These are phyloP conservation scores for Aspergillus uvarum DNA, from an alignment of 2,329 filamentous ascomycete species.

Conservation along the genomic window DNA sequence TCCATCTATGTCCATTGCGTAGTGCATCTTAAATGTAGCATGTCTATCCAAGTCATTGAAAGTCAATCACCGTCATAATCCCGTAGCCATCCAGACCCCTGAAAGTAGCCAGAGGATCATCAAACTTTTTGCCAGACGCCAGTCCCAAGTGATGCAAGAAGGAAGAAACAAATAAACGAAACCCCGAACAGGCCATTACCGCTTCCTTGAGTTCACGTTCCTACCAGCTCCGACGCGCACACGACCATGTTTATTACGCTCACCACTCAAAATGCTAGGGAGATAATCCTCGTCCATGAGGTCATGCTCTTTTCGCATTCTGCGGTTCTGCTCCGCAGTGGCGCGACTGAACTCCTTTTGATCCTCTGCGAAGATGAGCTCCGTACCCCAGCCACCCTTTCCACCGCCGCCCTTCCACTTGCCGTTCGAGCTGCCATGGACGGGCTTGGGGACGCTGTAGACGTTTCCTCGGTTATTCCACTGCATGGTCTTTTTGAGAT, in stretches of 20 bases:
- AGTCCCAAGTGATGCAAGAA: conserved; percentile 17
- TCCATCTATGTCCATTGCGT: conserved; percentile 15
- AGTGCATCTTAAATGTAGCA: conserved; percentile 10
- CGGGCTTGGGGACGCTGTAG: conserved; percentile 89
- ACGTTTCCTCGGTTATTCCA: conserved; percentile 92
- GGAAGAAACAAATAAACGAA: conserved; percentile 11
- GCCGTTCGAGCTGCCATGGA: conserved; percentile 76
- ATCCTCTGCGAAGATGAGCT: conserved; percentile 85
- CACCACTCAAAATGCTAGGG: conserved; percentile 78
- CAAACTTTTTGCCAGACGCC: conserved; percentile 27
- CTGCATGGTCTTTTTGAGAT: conserved; percentile 92
- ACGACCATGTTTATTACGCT: conserved; percentile 65
- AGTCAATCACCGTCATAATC: conserved; percentile 16
- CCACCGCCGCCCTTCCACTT: conserved; percentile 69
- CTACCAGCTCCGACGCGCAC: conserved; percentile 81
- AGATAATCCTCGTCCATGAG: conserved; percentile 95
- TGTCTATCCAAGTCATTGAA: conserved; percentile 14
- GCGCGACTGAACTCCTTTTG: conserved; percentile 85
- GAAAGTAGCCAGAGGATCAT: conserved; percentile 11
- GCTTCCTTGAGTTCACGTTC: conserved; percentile 76
- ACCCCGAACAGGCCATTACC: conserved; percentile 28
- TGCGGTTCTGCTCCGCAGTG: conserved; percentile 61
- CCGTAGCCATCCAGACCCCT: background rate
- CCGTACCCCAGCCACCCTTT: conserved; percentile 80
- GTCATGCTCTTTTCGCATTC: conserved; percentile 65